These are phyloP conservation scores for Miscanthus lutarioriparius DNA, from an alignment of 176 grass and related monocot species.

Conservation along the genomic window DNA sequence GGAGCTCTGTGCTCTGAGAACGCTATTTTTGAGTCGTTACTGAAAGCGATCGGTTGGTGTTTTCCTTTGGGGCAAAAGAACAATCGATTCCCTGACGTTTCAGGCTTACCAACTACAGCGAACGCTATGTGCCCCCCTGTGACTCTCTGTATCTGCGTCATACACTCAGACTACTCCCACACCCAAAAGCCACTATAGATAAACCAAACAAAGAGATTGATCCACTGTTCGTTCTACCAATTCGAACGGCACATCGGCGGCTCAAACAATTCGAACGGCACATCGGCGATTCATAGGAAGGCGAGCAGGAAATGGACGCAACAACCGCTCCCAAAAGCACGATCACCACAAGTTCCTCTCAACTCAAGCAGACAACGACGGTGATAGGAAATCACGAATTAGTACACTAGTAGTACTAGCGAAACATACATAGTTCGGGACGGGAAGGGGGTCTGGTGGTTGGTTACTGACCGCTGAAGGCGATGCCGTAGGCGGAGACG, in stretches of 20 bases:
- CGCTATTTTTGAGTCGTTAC: background rate
- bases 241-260: background rate
- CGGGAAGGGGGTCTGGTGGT: background rate
- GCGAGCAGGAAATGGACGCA: background rate
- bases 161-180: background rate
- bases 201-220: conserved; percentile 19
- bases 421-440: background rate
- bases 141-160: background rate
- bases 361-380: background rate
- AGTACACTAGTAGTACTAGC: background rate
- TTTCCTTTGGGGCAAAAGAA: conserved; percentile 33
- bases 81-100: conserved; percentile 34
- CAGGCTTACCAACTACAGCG: conserved; percentile 31
- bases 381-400: background rate
- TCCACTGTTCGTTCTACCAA: background rate
- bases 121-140: conserved; percentile 1
- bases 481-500: conserved; percentile 72
- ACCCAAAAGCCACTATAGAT: background rate
- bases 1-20: background rate
- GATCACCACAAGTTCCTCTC: background rate
- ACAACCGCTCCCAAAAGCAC: background rate
- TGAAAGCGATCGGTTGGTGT: conserved; percentile 30
- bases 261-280: background rate
- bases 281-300: background rate
- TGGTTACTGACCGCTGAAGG: conserved; percentile 74